Conservation (phyloP, 2,329 filamentous ascomycete species). For the Fusarium algeriense region DNA sequence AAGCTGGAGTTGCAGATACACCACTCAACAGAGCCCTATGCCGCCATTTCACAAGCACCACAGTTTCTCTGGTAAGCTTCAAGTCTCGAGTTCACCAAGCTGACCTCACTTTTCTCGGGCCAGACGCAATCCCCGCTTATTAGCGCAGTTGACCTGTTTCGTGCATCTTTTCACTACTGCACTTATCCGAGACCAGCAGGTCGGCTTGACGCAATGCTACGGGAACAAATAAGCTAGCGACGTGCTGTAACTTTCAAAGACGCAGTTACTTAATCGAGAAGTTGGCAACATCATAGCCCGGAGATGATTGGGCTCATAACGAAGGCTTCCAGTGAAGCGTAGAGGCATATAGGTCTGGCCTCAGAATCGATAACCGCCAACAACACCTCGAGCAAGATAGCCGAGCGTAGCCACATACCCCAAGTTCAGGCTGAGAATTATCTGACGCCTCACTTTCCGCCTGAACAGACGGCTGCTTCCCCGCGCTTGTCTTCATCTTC, state of each 20-base stretch:
- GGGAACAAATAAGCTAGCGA: constrained; percentile 23
- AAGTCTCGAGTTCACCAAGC: constrained; percentile 21
- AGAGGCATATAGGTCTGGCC: constrained; percentile 30
- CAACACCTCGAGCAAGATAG: constrained; percentile 2
- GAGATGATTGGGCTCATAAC: constrained; percentile 18
- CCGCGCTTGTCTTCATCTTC: constrained; percentile 9
- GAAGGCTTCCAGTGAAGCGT: constrained; percentile 2
- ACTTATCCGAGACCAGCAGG: constrained; percentile 45
- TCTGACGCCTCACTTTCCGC: constrained; percentile 37
- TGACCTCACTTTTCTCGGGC: constrained; percentile 44
- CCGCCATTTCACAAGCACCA: constrained; percentile 21
- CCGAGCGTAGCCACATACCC: constrained; percentile 14
- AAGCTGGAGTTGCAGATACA: constrained; percentile 26
- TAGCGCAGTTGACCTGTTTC: constrained; percentile 43
- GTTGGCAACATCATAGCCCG: constrained; percentile 30
- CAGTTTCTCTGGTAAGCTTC: constrained; percentile 23
- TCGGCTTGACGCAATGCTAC: constrained; percentile 44
- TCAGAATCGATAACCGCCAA: constrained; percentile 30
- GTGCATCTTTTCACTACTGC: constrained; percentile 34
- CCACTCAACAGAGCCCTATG: constrained; percentile 21
- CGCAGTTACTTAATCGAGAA: constrained; percentile 20
- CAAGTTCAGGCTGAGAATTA: constrained; percentile 12
- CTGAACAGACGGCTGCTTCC: constrained; percentile 9
- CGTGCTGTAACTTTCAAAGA: constrained; percentile 7
- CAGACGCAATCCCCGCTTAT: constrained; percentile 18